These are phyloP conservation scores for Aspergillus biplanus DNA, from an alignment of 495 filamentous ascomycete genomes.

Conservation along the genomic window DNA sequence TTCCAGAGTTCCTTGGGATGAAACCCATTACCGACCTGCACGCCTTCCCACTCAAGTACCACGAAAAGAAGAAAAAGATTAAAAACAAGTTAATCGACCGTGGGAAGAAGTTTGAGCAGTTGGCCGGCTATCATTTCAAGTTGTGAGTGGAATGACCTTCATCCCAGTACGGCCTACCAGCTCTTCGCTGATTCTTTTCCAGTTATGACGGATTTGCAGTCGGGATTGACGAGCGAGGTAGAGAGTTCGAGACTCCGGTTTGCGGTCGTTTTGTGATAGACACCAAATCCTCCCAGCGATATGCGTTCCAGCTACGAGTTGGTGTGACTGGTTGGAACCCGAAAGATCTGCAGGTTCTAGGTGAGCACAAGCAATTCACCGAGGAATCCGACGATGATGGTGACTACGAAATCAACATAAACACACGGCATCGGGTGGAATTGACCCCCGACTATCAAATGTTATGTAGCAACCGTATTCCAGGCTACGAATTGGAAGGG, in stretches of 20 bases:
- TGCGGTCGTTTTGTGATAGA: neutral
- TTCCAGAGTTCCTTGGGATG: neutral
- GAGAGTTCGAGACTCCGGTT: neutral
- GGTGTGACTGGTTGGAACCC: neutral
- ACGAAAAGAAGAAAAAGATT: neutral
- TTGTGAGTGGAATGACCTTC: neutral
- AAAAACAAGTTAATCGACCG: neutral
- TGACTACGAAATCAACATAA: neutral
- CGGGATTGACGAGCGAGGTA: neutral
- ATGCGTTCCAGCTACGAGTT: neutral
- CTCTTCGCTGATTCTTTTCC: neutral
- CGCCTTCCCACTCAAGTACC: neutral
- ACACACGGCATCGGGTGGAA: neutral
- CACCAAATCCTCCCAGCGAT: neutral
- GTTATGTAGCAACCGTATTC: neutral
- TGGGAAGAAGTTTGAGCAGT: neutral
- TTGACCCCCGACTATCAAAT: neutral
- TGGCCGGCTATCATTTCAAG: slow-evolving; percentile 3
- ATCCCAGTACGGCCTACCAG: neutral
- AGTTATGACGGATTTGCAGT: neutral
- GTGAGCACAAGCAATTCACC: neutral
- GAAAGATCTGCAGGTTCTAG: neutral
- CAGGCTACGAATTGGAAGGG: neutral
- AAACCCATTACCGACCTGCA: neutral
- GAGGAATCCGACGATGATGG: neutral